Conservation (phyloP, 768 basidiomycete genomes). For the Podaxis sp. region DNA sequence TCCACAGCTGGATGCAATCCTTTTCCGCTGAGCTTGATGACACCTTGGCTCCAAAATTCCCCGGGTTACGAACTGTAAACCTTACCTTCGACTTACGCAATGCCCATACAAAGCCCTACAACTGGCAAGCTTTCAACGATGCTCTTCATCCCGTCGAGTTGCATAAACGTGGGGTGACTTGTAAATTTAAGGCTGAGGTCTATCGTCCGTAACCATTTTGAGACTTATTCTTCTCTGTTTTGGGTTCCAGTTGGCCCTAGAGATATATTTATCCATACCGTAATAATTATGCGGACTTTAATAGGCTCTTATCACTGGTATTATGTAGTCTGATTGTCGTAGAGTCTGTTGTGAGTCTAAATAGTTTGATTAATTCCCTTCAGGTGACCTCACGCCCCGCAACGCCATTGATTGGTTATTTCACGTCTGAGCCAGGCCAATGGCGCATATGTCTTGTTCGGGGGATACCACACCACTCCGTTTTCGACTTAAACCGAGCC, state of each 20-base stretch:
- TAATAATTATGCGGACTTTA: slow-evolving; percentile 1
- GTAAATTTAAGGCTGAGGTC: neutral
- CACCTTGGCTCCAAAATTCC: neutral
- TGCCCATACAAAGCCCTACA: slow-evolving; percentile 3
- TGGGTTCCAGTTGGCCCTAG: neutral
- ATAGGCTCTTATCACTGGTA: neutral
- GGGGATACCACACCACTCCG: too few relatives aligned
- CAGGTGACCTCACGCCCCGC: too few relatives aligned
- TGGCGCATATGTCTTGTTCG: too few relatives aligned
- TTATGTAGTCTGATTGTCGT: neutral
- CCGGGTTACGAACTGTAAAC: neutral
- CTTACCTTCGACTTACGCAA: slow-evolving; percentile 3
- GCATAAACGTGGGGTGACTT: neutral
- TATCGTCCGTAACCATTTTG: neutral
- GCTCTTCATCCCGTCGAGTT: neutral
- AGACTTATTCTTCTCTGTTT: neutral
- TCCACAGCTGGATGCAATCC: slow-evolving; percentile 4
- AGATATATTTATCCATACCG: neutral
- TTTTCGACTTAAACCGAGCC: too few relatives aligned
- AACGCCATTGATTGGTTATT: too few relatives aligned
- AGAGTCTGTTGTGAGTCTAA: neutral
- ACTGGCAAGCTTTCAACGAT: slow-evolving; percentile 5
- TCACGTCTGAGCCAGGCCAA: too few relatives aligned
- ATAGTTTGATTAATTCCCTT: neutral
- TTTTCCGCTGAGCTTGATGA: slow-evolving; percentile 1